Percentiles rank a stretch among this genome's conserved stretches.
phyloP scores from a whole-genome alignment of 345 rosid genomes.

The Sonneratia caseolaris region DNA sequence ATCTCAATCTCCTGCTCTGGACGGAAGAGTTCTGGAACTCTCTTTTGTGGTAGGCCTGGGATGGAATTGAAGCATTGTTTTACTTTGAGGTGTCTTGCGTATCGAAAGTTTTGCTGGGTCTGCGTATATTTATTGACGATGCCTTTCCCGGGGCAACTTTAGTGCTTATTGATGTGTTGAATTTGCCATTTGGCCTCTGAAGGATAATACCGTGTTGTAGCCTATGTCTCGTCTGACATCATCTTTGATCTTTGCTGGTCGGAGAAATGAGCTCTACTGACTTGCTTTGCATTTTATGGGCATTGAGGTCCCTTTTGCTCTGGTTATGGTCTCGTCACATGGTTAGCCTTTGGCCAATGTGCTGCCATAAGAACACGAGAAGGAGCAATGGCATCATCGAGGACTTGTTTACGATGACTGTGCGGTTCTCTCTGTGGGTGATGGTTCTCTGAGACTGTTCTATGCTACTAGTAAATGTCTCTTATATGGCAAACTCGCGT shows the following conservation, averaged over 20 bases:
- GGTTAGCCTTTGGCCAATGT: background rate
- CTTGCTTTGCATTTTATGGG: background rate
- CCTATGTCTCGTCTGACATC: background rate
- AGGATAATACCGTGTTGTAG: background rate
- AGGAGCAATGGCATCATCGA: too few relatives aligned
- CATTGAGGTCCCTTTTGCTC: background rate
- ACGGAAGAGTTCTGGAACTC: background rate
- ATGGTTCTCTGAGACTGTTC: too few relatives aligned
- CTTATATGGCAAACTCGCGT: too few relatives aligned
- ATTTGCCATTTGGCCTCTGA: background rate
- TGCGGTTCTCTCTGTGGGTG: too few relatives aligned
- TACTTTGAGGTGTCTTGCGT: background rate
- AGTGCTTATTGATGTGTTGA: background rate
- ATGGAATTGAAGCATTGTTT: background rate
- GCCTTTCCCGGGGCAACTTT: background rate
- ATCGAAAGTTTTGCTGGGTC: constrained; percentile 1
- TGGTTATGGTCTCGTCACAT: background rate
- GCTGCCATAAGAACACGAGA: too few relatives aligned
- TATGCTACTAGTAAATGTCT: too few relatives aligned
- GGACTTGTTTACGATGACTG: too few relatives aligned
- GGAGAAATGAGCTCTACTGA: background rate
- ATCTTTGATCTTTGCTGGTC: background rate
- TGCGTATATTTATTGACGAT: constrained; percentile 4
- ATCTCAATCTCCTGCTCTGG: background rate
- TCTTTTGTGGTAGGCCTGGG: background rate